These are phyloP conservation scores for Pseudoturritis turrita DNA, from an alignment of 345 rosid species.

Conservation along the genomic window DNA sequence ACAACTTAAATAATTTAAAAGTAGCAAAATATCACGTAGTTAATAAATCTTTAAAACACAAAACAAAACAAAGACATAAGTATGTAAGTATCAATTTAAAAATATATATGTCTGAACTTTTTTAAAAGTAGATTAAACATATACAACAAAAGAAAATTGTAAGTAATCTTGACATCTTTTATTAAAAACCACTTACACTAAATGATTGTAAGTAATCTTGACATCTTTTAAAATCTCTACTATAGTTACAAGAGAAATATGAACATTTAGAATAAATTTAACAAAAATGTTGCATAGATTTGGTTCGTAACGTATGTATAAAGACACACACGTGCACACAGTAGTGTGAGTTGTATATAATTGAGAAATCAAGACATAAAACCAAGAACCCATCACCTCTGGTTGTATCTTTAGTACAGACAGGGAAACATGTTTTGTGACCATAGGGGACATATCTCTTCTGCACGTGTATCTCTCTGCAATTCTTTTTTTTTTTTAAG, in stretches of 20 bases:
- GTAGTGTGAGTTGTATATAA: constrained; percentile 28
- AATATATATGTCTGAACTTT: no score
- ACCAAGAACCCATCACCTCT: constrained; percentile 28
- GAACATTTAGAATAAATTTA: background rate
- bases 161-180: no score
- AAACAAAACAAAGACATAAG: no score
- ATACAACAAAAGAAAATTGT: no score
- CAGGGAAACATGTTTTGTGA: constrained; percentile 34
- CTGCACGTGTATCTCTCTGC: constrained; percentile 34
- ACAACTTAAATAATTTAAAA: no score
- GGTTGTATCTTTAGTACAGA: constrained; percentile 30
- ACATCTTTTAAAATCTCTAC: background rate
- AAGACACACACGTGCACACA: constrained; percentile 28
- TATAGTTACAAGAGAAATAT: background rate
- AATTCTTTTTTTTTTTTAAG: background rate
- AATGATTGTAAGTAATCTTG: no score
- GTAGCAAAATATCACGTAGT: no score
- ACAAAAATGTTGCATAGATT: constrained; percentile 8
- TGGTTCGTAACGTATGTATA: constrained; percentile 5
- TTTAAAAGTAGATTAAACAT: no score
- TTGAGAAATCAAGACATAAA: constrained; percentile 13
- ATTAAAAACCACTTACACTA: no score
- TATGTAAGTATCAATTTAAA: no score
- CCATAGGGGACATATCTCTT: constrained; percentile 31
- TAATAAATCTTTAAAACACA: no score